Percentiles rank a stretch among this genome's conserved stretches.
These are phyloP conservation scores for Ascoidea rubescens DNA, from an alignment of 805 yeast species.

Conservation along the genomic window DNA sequence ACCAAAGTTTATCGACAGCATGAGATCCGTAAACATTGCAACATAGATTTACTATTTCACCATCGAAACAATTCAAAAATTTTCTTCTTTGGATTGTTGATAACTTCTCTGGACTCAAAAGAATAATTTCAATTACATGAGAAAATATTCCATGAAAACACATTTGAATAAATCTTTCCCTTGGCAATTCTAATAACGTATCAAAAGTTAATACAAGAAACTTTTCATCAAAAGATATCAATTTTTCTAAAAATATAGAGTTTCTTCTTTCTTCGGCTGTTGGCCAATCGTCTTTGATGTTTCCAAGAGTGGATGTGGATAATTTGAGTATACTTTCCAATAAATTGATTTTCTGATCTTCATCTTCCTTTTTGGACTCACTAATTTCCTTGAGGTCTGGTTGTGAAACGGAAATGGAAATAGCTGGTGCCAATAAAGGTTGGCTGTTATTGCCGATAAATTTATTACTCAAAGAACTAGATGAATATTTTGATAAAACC, in stretches of 20 bases:
- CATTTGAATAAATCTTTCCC: constrained; percentile 52
- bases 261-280: constrained; percentile 81
- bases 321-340: constrained; percentile 56
- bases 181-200: constrained; percentile 43
- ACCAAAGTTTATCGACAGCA: constrained; percentile 75
- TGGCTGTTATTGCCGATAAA: constrained; percentile 4
- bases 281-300: constrained; percentile 82
- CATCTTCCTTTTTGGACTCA: constrained; percentile 19
- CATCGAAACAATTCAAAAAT: constrained; percentile 50
- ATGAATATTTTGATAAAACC: constrained; percentile 28
- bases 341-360: constrained; percentile 25
- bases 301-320: constrained; percentile 62
- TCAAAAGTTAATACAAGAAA: constrained; percentile 47
- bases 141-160: constrained; percentile 85
- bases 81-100: constrained; percentile 46
- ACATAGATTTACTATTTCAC: constrained; percentile 44
- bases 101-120: constrained; percentile 31
- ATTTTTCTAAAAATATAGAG: constrained; percentile 56
- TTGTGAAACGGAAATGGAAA: neutral
- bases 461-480: constrained; percentile 10
- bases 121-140: constrained; percentile 65
- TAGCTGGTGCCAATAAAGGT: neutral
- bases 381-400: too few relatives aligned
- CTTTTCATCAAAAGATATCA: constrained; percentile 52
- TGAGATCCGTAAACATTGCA: constrained; percentile 89